Evolutionary conservation across 768 basidiomycete species (phyloP).

Genomic region (Auricularia sp.): DNA sequence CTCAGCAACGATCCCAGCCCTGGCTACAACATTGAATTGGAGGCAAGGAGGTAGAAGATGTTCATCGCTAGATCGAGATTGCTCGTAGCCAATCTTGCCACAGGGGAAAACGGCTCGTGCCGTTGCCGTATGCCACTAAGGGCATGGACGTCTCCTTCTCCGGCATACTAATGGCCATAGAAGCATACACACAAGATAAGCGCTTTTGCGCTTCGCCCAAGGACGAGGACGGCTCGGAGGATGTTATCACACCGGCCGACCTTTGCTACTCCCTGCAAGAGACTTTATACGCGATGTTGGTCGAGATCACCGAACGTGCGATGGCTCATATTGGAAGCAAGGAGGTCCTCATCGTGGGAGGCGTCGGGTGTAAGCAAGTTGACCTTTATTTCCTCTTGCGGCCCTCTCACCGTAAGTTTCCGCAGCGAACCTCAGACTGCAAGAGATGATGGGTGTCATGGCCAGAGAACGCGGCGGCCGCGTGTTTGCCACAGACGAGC

Average conservation of each 20-base stretch:
- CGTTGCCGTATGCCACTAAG: constrained; percentile 91
- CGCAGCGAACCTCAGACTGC: constrained; percentile 80
- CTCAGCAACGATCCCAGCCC: constrained; percentile 93
- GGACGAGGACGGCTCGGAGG: constrained; percentile 31
- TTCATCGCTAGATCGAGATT: background rate
- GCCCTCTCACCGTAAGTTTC: background rate
- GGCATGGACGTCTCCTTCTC: constrained; percentile 97
- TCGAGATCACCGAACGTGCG: constrained; percentile 96
- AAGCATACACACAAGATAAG: constrained; percentile 80
- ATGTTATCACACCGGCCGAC: constrained; percentile 89
- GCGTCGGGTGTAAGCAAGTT: constrained; percentile 84
- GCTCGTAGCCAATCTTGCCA: background rate
- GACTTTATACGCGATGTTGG: constrained; percentile 94
- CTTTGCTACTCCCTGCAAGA: constrained; percentile 96
- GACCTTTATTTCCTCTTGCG: background rate
- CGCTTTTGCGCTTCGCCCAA: constrained; percentile 40
- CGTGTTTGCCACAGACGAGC: constrained; percentile 92
- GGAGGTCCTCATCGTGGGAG: constrained; percentile 95
- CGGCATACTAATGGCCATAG: constrained; percentile 82
- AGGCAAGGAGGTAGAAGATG: constrained; percentile 68
- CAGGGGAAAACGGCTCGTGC: constrained; percentile 75
- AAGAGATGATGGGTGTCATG: constrained; percentile 99
- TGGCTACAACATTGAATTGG: constrained; percentile 94
- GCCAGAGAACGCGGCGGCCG: constrained; percentile 77
- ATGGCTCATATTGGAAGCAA: constrained; percentile 98